Conservation (phyloP, 2,329 filamentous ascomycete species). For the Orbilia brochopaga region DNA sequence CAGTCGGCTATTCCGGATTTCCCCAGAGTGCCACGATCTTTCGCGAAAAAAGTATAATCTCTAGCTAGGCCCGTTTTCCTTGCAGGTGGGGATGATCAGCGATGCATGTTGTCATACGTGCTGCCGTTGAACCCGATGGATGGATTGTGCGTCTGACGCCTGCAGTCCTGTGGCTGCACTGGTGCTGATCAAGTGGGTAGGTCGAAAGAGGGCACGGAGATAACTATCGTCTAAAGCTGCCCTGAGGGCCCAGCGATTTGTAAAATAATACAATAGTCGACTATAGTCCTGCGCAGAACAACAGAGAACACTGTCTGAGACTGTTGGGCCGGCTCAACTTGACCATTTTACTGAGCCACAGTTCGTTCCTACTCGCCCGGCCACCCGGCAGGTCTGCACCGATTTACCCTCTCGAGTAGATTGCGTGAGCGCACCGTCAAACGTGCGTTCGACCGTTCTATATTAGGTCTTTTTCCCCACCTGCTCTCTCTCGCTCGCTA, state of each 20-base stretch:
- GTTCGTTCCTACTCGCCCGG: too few relatives aligned
- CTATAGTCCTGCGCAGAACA: too few relatives aligned
- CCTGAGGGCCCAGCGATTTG: not conserved
- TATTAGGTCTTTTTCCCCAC: slow-evolving; percentile 36
- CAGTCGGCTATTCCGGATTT: too few relatives aligned
- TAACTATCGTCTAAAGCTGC: not conserved
- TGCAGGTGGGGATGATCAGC: not conserved
- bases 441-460: slow-evolving; percentile 42
- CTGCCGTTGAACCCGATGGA: too few relatives aligned
- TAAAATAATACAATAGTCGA: not conserved
- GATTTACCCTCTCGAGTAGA: slow-evolving; percentile 29
- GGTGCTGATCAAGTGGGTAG: not conserved
- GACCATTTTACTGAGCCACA: slow-evolving; percentile 6
- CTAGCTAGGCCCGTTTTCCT: not conserved
- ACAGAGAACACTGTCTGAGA: not conserved
- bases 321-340: slow-evolving; percentile 28
- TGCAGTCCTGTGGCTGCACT: too few relatives aligned
- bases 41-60: not conserved
- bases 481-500: too few relatives aligned
- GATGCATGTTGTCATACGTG: not conserved
- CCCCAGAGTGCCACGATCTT: too few relatives aligned
- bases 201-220: not conserved
- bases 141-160: too few relatives aligned
- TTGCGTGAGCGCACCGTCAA: slow-evolving; percentile 21
- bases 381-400: slow-evolving; percentile 31